phyloP scores from a whole-genome alignment of 2,329 filamentous ascomycete species.

The Diaporthe citri region DNA sequence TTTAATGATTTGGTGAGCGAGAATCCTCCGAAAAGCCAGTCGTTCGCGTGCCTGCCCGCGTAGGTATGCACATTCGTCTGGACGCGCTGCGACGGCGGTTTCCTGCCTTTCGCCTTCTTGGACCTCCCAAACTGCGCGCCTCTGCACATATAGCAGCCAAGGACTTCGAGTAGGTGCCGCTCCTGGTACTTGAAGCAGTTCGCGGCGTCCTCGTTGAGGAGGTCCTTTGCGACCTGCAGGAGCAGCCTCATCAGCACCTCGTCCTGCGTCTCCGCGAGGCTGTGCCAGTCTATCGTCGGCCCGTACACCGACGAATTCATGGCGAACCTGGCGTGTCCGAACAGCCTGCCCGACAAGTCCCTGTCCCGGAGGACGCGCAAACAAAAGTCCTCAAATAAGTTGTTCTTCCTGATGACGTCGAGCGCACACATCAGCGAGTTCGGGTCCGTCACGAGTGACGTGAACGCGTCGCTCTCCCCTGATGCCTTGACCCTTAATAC shows the following conservation, averaged over 20 bases:
- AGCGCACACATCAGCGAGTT: constrained; percentile 42
- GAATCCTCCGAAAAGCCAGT: constrained; percentile 39
- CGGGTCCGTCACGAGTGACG: constrained; percentile 39
- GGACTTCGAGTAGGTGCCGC: constrained; percentile 41
- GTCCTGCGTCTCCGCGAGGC: constrained; percentile 35
- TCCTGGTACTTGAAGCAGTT: constrained; percentile 42
- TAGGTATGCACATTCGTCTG: constrained; percentile 37
- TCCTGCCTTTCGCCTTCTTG: constrained; percentile 26
- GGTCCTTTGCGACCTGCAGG: constrained; percentile 31
- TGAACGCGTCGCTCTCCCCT: constrained; percentile 34
- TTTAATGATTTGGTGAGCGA: constrained; percentile 33
- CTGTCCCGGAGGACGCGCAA: constrained; percentile 30
- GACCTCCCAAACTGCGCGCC: constrained; percentile 36
- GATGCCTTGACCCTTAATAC: constrained; percentile 29
- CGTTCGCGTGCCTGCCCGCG: constrained; percentile 37
- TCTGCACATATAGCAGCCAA: constrained; percentile 50
- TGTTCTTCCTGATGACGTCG: constrained; percentile 43
- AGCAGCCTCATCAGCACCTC: constrained; percentile 16
- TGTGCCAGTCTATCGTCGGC: constrained; percentile 39
- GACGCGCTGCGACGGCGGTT: not conserved
- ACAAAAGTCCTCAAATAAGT: constrained; percentile 47
- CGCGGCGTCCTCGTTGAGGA: constrained; percentile 39
- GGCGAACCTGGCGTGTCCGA: not conserved
- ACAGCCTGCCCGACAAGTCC: constrained; percentile 28
- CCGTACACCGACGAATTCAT: constrained; percentile 9